These are phyloP conservation scores for Avena eriantha DNA, from an alignment of 176 grass and related monocot species.

Conservation along the genomic window DNA sequence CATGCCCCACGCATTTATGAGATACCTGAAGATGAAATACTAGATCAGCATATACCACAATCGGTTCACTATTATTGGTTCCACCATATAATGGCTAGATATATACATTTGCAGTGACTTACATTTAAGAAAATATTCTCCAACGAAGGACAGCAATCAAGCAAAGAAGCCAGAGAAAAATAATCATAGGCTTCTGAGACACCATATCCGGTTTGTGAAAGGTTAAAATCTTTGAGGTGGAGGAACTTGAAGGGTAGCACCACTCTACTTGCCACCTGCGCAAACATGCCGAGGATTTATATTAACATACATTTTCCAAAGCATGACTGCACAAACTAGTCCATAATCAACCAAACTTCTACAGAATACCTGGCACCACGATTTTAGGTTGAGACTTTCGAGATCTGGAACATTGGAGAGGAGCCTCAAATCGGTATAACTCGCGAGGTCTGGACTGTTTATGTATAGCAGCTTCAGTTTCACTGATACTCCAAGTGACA, in stretches of 20 bases:
- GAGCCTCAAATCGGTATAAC: background rate
- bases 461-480: background rate
- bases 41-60: too few relatives aligned
- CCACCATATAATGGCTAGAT: background rate
- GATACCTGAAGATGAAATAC: background rate
- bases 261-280: background rate
- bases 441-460: background rate
- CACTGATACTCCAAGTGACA: background rate
- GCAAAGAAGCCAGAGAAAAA: slow-evolving; percentile 6
- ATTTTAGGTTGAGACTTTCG: background rate
- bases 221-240: background rate
- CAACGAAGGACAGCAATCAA: slow-evolving; percentile 18
- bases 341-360: background rate
- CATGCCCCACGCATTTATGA: background rate
- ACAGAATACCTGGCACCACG: background rate
- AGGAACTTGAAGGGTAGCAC: background rate
- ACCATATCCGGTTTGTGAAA: background rate
- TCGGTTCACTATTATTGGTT: background rate
- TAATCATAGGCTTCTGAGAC: background rate
- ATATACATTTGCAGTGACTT: background rate
- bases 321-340: background rate
- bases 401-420: background rate
- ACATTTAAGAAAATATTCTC: background rate
- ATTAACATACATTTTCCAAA: background rate
- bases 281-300: background rate